Conservation (phyloP, 768 basidiomycete genomes). For the Collybia mongolica region DNA sequence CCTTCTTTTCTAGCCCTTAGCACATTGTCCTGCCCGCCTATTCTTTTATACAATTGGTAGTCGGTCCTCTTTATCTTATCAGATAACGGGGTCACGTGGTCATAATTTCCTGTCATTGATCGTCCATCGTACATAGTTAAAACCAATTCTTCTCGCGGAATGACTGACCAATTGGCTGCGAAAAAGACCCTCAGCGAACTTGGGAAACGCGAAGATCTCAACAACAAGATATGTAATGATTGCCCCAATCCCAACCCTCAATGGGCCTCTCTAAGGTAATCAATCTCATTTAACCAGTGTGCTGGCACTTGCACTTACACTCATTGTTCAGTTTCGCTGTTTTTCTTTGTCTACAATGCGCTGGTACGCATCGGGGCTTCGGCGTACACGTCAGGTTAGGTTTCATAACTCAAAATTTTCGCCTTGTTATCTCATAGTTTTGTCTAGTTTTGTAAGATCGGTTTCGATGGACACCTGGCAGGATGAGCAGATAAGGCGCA, state of each 20-base stretch:
- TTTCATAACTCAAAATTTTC: conserved; percentile 12
- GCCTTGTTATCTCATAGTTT: conserved; percentile 18
- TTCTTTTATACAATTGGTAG: no score
- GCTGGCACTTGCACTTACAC: conserved; percentile 12
- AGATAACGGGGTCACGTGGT: not conserved
- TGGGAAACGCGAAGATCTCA: conserved; percentile 65
- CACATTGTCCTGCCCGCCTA: not conserved
- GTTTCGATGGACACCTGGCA: conserved; percentile 98
- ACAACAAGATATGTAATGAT: conserved; percentile 79
- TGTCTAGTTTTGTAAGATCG: conserved; percentile 79
- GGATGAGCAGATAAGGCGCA: conserved; percentile 80
- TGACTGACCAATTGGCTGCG: conserved; percentile 62
- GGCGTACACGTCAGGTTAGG: conserved; percentile 88
- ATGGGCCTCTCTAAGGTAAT: conserved; percentile 85
- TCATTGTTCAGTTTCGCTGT: conserved; percentile 62
- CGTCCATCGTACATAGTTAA: not conserved
- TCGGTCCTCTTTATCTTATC: not conserved
- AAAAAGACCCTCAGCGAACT: conserved; percentile 76
- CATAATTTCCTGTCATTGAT: conserved; percentile 1
- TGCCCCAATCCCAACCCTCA: conserved; percentile 91
- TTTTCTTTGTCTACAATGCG: conserved; percentile 91
- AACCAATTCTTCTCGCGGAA: conserved; percentile 9
- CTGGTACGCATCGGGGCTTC: conserved; percentile 82
- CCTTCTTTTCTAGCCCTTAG: no score
- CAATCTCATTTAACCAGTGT: conserved; percentile 3